Percentiles rank a stretch among this genome's conserved stretches.
phyloP scores from a whole-genome alignment of 805 yeast genomes.

The Sugiyamaella boreocaroliniensis region DNA sequence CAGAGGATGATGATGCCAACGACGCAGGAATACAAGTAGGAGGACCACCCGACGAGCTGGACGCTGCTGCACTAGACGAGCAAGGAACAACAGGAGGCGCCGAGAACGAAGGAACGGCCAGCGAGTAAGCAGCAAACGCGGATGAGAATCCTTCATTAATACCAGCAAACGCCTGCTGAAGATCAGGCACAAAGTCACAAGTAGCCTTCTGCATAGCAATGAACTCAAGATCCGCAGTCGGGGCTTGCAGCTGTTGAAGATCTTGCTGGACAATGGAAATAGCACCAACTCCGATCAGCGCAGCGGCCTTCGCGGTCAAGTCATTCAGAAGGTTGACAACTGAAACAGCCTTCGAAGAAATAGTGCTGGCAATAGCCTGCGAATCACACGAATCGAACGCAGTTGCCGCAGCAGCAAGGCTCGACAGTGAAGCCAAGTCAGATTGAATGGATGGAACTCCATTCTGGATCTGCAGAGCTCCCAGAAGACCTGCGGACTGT shows the following conservation, averaged over 20 bases:
- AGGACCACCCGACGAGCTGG: not conserved
- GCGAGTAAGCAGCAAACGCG: slow-evolving; percentile 9
- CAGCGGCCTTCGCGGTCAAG: slow-evolving; percentile 21
- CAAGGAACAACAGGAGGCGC: slow-evolving; percentile 2
- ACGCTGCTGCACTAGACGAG: not conserved
- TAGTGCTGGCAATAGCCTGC: slow-evolving; percentile 8
- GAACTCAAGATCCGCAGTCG: slow-evolving; percentile 19
- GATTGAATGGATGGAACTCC: slow-evolving; percentile 17
- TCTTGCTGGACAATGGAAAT: slow-evolving; percentile 21
- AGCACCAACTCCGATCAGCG: slow-evolving; percentile 22
- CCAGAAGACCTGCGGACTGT: slow-evolving; percentile 20
- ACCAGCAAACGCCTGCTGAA: slow-evolving; percentile 10
- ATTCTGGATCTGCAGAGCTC: slow-evolving; percentile 28
- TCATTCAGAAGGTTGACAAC: slow-evolving; percentile 19
- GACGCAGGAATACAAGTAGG: slow-evolving; percentile 4
- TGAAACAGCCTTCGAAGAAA: slow-evolving; percentile 11
- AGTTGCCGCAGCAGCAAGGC: slow-evolving; percentile 8
- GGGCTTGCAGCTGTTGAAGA: slow-evolving; percentile 17
- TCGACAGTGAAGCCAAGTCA: slow-evolving; percentile 13
- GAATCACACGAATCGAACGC: slow-evolving; percentile 12
- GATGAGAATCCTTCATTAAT: slow-evolving; percentile 7
- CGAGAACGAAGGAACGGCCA: not conserved
- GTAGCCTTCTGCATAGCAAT: slow-evolving; percentile 13
- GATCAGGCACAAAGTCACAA: slow-evolving; percentile 13
- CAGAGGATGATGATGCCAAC: not conserved